Conservation (phyloP, 2,329 filamentous ascomycete species). For the Penicillium hordei region DNA sequence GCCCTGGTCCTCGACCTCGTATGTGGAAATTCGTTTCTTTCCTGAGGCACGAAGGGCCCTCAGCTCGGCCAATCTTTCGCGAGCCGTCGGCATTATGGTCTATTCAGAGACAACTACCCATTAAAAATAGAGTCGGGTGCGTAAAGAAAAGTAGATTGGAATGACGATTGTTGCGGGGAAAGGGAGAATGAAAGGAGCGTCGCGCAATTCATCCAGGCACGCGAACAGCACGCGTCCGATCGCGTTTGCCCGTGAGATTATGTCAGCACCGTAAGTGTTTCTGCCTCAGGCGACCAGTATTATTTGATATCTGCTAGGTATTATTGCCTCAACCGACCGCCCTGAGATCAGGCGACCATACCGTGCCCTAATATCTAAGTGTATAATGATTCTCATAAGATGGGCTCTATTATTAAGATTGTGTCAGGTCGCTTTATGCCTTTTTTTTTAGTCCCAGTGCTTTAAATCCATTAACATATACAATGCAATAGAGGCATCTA, state of each 20-base stretch:
- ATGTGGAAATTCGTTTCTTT: conserved; percentile 85
- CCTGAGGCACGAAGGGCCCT: conserved; percentile 80
- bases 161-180: conserved; percentile 22
- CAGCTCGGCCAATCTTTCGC: conserved; percentile 64
- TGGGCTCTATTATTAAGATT: no score
- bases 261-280: neutral
- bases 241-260: conserved; percentile 6
- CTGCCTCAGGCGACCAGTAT: neutral
- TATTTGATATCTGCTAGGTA: no score
- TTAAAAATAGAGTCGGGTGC: conserved; percentile 4
- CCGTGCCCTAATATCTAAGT: neutral
- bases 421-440: neutral
- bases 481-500: neutral
- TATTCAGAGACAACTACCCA: conserved; percentile 18
- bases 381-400: no score
- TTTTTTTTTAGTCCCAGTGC: no score
- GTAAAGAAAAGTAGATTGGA: conserved; percentile 1
- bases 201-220: conserved; percentile 11
- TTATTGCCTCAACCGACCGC: neutral
- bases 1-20: conserved; percentile 80
- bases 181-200: conserved; percentile 17
- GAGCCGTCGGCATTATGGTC: conserved; percentile 34
- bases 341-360: neutral
- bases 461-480: neutral
- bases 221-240: conserved; percentile 3